These are phyloP conservation scores for Paxillus rubicundulus DNA, from an alignment of 768 basidiomycete genomes.

Conservation along the genomic window DNA sequence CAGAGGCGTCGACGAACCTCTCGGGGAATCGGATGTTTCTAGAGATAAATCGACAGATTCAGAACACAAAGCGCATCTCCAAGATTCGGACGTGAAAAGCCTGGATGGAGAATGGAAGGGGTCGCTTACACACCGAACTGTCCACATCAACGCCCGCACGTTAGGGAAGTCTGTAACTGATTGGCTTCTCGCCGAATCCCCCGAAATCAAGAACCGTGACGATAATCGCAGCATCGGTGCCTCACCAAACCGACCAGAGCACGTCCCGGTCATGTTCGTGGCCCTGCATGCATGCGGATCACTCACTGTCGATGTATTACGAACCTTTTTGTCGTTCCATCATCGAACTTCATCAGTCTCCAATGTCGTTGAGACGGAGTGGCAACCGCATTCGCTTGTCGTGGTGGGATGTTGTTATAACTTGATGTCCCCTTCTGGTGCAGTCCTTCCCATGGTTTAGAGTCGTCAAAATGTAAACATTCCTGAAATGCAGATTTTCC, in stretches of 20 bases:
- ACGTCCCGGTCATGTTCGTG: conserved; percentile 54
- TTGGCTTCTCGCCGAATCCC: conserved; percentile 43
- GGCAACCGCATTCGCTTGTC: conserved; percentile 53
- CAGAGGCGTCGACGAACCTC: background rate
- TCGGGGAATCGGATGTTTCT: background rate
- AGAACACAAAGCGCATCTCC: background rate
- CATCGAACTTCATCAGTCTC: conserved; percentile 4
- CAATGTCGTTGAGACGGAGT: conserved; percentile 21
- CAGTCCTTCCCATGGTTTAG: background rate
- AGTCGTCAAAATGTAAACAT: conserved; percentile 2
- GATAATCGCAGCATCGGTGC: background rate
- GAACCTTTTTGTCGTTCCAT: conserved; percentile 43
- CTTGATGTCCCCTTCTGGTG: conserved; percentile 53
- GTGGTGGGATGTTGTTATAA: conserved; percentile 83
- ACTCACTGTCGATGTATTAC: conserved; percentile 63
- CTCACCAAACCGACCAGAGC: background rate
- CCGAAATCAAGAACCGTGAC: background rate
- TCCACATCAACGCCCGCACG: conserved; percentile 50
- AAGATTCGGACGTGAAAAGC: background rate
- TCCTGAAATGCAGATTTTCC: conserved; percentile 48
- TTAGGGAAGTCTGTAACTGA: conserved; percentile 46
- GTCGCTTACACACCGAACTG: conserved; percentile 53
- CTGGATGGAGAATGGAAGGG: conserved; percentile 13
- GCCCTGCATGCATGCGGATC: conserved; percentile 78
- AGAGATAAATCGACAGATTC: background rate